phyloP scores from a whole-genome alignment of 2,329 filamentous ascomycete genomes.

The Tympanopsis confertula region DNA sequence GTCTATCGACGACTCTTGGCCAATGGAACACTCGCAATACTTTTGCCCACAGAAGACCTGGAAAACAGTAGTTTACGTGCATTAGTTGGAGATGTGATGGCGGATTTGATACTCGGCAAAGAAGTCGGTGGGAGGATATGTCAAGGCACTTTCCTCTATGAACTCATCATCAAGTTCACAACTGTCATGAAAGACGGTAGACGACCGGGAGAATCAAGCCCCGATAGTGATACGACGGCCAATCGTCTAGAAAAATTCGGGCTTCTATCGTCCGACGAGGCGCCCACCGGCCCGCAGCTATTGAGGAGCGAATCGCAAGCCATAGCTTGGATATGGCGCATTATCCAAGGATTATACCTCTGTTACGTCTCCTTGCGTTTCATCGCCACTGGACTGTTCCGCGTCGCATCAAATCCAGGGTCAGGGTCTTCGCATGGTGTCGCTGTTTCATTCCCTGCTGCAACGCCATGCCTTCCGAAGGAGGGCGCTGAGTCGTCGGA shows the following conservation, averaged over 20 bases:
- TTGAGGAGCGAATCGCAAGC: not conserved
- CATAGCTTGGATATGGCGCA: slow-evolving; percentile 25
- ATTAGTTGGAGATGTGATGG: slow-evolving; percentile 47
- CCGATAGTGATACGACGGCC: not conserved
- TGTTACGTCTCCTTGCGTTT: slow-evolving; percentile 37
- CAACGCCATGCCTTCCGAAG: not conserved
- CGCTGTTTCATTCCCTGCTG: not conserved
- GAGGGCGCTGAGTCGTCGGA: too few species aligned
- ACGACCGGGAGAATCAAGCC: too few species aligned
- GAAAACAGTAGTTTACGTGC: slow-evolving; percentile 48
- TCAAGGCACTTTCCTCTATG: slow-evolving; percentile 50
- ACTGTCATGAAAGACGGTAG: slow-evolving; percentile 14
- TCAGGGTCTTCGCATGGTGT: slow-evolving; percentile 2
- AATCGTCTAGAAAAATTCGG: slow-evolving; percentile 1
- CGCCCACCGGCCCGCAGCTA: too few species aligned
- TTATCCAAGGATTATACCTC: slow-evolving; percentile 30
- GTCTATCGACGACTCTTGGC: slow-evolving; percentile 49
- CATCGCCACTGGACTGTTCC: slow-evolving; percentile 34
- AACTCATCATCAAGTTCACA: slow-evolving; percentile 41
- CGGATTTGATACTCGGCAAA: slow-evolving; percentile 50
- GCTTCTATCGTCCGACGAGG: slow-evolving; percentile 11
- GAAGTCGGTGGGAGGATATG: slow-evolving; percentile 43
- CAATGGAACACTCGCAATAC: slow-evolving; percentile 43
- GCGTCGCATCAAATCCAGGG: slow-evolving; percentile 32
- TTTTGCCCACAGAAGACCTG: slow-evolving; percentile 53